Conservation (phyloP, 2,329 filamentous ascomycete genomes). For the Coniochaeta ligniaria region DNA sequence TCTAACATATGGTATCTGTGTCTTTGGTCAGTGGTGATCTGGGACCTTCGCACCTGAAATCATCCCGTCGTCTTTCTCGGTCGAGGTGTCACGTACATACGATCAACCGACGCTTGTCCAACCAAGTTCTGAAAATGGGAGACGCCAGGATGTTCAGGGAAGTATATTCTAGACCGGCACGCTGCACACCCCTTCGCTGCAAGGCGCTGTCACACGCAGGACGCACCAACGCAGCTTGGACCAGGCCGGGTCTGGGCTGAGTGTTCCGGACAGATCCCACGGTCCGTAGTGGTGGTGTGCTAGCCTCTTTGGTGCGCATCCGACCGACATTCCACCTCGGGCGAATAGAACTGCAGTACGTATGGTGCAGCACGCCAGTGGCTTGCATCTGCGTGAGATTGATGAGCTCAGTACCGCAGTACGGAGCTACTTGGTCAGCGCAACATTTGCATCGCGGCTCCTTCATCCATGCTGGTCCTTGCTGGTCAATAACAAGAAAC, state of each 20-base stretch:
- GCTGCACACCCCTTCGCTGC: not conserved
- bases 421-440: not conserved
- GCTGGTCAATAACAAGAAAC: not conserved
- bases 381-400: slow-evolving; percentile 2
- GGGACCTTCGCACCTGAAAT: not conserved
- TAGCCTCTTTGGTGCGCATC: not conserved
- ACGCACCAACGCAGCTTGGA: not conserved
- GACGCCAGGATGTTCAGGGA: not conserved
- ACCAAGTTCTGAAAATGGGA: not conserved
- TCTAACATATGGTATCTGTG: not conserved
- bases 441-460: not conserved
- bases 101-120: not conserved
- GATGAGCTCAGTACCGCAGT: not conserved
- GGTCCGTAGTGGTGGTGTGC: not conserved
- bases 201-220: not conserved
- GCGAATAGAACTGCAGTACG: not conserved
- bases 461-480: not conserved
- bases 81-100: not conserved
- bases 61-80: not conserved
- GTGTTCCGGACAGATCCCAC: not conserved
- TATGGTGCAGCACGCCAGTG: slow-evolving; percentile 1
- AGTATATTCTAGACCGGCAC: not conserved
- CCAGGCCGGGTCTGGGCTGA: not conserved
- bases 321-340: not conserved
- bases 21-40: not conserved